A percentile compares a stretch with the other conserved stretches of the same genome.
These are phyloP conservation scores for Fusarium cyanostomum DNA, from an alignment of 2,329 filamentous ascomycete genomes.

Conservation along the genomic window DNA sequence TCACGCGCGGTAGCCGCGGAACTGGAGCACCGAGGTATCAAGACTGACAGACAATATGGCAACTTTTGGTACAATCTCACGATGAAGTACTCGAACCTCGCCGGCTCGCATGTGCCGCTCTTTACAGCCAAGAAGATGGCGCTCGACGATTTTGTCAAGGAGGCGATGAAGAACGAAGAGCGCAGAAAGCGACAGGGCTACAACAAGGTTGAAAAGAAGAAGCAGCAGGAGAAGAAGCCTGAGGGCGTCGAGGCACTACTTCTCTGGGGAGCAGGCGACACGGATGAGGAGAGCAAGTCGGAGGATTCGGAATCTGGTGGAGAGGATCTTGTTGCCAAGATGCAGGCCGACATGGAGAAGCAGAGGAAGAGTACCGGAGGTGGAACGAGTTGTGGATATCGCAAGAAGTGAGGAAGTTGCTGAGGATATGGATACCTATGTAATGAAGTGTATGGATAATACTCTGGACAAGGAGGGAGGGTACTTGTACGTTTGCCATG, in stretches of 20 bases:
- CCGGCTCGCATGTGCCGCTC: conserved; percentile 34
- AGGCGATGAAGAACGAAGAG: conserved; percentile 24
- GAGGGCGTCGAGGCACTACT: conserved; percentile 33
- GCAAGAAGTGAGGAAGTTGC: not conserved
- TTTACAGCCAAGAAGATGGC: conserved; percentile 40
- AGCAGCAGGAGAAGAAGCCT: conserved; percentile 4
- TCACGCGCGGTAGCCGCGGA: conserved; percentile 25
- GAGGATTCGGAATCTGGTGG: conserved; percentile 20
- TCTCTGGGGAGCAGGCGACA: conserved; percentile 28
- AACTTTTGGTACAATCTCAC: conserved; percentile 42
- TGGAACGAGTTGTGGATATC: conserved; percentile 33
- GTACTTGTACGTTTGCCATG: not conserved
- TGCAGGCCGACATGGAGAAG: conserved; percentile 20
- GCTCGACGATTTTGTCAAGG: conserved; percentile 35
- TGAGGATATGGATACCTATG: conserved; percentile 9
- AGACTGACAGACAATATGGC: conserved; percentile 21
- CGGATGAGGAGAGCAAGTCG: conserved; percentile 30
- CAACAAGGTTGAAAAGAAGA: conserved; percentile 5
- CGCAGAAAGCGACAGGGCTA: not conserved
- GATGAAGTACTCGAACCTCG: conserved; percentile 31
- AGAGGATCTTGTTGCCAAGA: conserved; percentile 23
- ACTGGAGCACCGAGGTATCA: conserved; percentile 26
- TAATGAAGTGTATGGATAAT: conserved; percentile 15
- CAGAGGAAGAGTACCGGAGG: conserved; percentile 4
- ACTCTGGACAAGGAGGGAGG: not conserved